phyloP scores from a whole-genome alignment of 2,329 filamentous ascomycete species.

The Colletotrichum phormii region DNA sequence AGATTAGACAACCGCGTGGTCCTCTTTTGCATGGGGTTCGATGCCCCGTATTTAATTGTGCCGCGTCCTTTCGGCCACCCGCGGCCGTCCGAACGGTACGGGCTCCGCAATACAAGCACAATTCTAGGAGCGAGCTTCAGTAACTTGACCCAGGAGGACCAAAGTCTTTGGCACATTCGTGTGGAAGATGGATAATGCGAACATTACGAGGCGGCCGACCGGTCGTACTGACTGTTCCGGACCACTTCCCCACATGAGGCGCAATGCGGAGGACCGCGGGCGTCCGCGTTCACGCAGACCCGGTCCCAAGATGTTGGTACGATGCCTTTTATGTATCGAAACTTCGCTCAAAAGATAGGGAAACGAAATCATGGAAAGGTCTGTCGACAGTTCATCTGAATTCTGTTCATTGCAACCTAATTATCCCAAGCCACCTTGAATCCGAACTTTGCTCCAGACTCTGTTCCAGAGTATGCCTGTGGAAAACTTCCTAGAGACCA shows the following conservation, averaged over 20 bases:
- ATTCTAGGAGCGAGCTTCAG: neutral
- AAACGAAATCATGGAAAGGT: neutral
- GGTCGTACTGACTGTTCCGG: neutral
- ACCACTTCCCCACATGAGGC: neutral
- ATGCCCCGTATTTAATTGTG: neutral
- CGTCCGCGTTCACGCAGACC: neutral
- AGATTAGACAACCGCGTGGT: neutral
- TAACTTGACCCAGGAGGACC: no score
- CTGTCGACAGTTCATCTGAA: neutral
- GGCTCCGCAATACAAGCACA: neutral
- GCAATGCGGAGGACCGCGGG: constrained; percentile 8
- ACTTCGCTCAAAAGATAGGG: neutral
- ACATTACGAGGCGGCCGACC: neutral
- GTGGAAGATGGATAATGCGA: neutral
- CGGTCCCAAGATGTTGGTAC: neutral
- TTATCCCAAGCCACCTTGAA: neutral
- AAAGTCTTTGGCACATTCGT: neutral
- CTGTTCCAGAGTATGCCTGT: no score
- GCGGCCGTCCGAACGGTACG: constrained; percentile 15
- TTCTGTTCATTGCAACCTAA: neutral
- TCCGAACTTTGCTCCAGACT: neutral
- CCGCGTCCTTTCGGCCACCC: constrained; percentile 7
- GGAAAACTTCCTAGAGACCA: neutral
- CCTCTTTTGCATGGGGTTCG: neutral
- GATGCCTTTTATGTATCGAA: neutral